phyloP scores from a whole-genome alignment of 768 basidiomycete genomes.

The Lactifluus echinatus region DNA sequence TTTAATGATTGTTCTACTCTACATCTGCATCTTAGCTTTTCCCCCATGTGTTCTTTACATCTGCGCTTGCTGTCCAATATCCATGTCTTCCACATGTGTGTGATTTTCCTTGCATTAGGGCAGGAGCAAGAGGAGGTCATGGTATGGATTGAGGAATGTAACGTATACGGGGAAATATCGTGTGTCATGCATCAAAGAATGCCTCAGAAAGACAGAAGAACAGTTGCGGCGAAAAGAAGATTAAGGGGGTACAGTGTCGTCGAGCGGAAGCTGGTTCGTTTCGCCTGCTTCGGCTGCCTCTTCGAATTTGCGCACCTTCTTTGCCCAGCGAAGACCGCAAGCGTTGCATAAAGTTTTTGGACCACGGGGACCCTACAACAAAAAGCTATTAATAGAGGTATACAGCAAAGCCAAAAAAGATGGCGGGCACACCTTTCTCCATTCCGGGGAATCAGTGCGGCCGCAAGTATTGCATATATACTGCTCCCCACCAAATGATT shows the following conservation, averaged over 20 bases:
- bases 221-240: not conserved
- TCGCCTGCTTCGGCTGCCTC: constrained; percentile 28
- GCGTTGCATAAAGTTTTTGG: constrained; percentile 99
- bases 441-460: constrained; percentile 92
- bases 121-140: not conserved
- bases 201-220: not conserved
- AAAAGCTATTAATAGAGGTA: not conserved
- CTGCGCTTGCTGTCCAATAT: constrained; percentile 19
- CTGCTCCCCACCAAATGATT: constrained; percentile 46
- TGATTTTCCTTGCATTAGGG: not conserved
- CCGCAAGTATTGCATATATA: constrained; percentile 91
- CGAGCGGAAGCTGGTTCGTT: constrained; percentile 19
- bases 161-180: not conserved
- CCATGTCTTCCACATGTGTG: constrained; percentile 15
- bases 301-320: constrained; percentile 44
- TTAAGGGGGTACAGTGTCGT: constrained; percentile 18
- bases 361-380: constrained; percentile 71
- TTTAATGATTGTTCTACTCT: constrained; percentile 18
- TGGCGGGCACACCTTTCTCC: constrained; percentile 61
- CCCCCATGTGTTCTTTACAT: constrained; percentile 17
- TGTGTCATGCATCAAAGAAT: not conserved
- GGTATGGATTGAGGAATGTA: not conserved
- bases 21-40: constrained; percentile 18
- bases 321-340: constrained; percentile 91
- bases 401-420: not conserved